phyloP scores from a whole-genome alignment of 305 asterid species.

The Euphrasia arctica region DNA sequence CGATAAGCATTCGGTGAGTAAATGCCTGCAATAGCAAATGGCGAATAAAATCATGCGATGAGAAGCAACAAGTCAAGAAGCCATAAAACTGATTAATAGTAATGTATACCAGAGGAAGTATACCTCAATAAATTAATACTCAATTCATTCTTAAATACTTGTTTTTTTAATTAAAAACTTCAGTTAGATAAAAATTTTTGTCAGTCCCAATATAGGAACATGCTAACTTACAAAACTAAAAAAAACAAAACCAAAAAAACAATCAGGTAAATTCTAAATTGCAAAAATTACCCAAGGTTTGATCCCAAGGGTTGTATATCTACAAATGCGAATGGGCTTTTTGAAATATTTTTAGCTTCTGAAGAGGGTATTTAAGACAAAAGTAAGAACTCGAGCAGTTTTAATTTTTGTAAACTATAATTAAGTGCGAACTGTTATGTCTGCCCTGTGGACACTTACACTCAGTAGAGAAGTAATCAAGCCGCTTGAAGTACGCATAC shows the following conservation, averaged over 20 bases:
- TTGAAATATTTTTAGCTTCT: no score
- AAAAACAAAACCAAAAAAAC: neutral
- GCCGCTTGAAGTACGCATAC: constrained; percentile 92
- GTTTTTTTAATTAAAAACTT: constrained; percentile 9
- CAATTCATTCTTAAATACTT: no score
- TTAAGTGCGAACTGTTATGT: neutral
- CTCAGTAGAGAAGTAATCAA: constrained; percentile 98
- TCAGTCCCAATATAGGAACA: neutral
- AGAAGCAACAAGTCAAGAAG: constrained; percentile 15
- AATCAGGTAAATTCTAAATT: neutral
- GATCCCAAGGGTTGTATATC: no score
- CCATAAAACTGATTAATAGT: neutral
- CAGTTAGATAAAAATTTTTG: neutral
- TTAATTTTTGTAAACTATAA: no score
- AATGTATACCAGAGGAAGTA: neutral
- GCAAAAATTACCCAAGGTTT: neutral
- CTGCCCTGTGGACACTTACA: constrained; percentile 56
- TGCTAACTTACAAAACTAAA: neutral
- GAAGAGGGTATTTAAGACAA: no score
- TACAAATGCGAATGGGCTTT: no score
- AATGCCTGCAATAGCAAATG: constrained; percentile 50
- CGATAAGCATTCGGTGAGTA: constrained; percentile 99
- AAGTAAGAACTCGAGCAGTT: no score
- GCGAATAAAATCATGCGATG: constrained; percentile 1
- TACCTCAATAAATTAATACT: no score